Evolutionary conservation across 2,329 filamentous ascomycete genomes (phyloP), one percentile per base, ranked within the genome.

Genomic region (Falciphora oryzae): DNA sequence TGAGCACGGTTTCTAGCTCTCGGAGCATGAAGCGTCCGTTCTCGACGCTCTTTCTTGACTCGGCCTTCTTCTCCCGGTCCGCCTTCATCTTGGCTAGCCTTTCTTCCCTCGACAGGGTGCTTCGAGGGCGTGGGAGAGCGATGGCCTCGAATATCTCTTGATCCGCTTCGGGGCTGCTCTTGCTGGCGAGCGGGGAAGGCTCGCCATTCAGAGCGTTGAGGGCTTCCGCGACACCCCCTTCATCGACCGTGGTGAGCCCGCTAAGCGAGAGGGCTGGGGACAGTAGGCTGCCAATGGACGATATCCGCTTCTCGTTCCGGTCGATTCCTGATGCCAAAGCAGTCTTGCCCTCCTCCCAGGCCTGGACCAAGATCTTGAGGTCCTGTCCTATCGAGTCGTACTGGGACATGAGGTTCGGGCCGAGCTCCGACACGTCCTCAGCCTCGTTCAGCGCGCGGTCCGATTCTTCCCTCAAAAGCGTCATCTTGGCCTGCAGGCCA

Each of bases 321-420:
- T 95, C 89, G 71, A 97, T 90, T 69, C 90, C 93, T 64, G 87
- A 86, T 60, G 92, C 88, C 63, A 99, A 80, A 7, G 92, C 88
- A n/a, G 89, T 85, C 75, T 91, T 94, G 62, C 94, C 95, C 63
- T 89, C 85, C 71, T 96, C 92, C 93, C 93, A 97, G 68, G 92
- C 90, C 67, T 90, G 84, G 76, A 93, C 87, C 62, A 97, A 79
- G 58, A 89, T 85, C 73, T 89, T 89, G 59, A 99, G 82, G 72
- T 99, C 95, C 31, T 88, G 83, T 3, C 95, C 95, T 68, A 99
- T 96, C 5, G 93, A 94, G 65, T 99, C 95, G 75, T 98, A 99
- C 72, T 98, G 95, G 28, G 88, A 79, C 83, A 97, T 89, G 56
- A 98, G 82, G 67, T 87, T 88, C 0, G 89, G 85, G 0, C 91